A percentile compares a stretch with the other conserved stretches of the same genome.
phyloP scores from a whole-genome alignment of 2,329 filamentous ascomycete genomes.

The Pyrenophora teres region DNA sequence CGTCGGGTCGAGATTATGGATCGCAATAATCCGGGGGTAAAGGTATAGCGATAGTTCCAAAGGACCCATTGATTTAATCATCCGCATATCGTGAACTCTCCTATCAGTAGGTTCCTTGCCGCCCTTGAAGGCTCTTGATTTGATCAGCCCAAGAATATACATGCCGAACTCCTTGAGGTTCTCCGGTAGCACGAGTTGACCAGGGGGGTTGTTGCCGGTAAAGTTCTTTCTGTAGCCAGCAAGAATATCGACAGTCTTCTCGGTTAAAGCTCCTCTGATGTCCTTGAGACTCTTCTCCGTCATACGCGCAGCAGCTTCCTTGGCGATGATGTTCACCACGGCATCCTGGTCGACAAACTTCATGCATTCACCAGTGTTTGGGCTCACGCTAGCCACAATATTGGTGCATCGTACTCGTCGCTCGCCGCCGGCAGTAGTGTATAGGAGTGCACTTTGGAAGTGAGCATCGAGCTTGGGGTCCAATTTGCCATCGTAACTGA shows the following conservation, averaged over 20 bases:
- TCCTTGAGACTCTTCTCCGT: conserved; percentile 79
- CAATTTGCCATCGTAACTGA: conserved; percentile 96
- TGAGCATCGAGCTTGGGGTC: conserved; percentile 95
- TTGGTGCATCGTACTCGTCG: conserved; percentile 92
- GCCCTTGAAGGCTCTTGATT: conserved; percentile 89
- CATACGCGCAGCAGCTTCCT: conserved; percentile 90
- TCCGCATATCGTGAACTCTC: conserved; percentile 85
- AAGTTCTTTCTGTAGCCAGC: conserved; percentile 93
- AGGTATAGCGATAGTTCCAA: conserved; percentile 88
- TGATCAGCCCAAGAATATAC: conserved; percentile 89
- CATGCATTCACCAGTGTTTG: conserved; percentile 80
- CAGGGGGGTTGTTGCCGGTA: conserved; percentile 81
- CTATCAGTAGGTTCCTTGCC: conserved; percentile 90
- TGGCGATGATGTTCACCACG: conserved; percentile 83
- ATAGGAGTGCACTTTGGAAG: conserved; percentile 93
- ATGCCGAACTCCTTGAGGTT: conserved; percentile 95
- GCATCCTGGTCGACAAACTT: conserved; percentile 96
- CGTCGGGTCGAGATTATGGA: conserved; percentile 85
- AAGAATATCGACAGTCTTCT: conserved; percentile 91
- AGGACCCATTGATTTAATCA: conserved; percentile 86
- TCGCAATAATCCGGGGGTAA: conserved; percentile 88
- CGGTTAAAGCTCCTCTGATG: conserved; percentile 78
- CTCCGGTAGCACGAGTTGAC: conserved; percentile 92
- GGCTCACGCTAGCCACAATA: conserved; percentile 87
- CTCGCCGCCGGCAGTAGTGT: conserved; percentile 88